Conservation (phyloP, 2,329 filamentous ascomycete genomes). For the Pseudogymnoascus pannorum region DNA sequence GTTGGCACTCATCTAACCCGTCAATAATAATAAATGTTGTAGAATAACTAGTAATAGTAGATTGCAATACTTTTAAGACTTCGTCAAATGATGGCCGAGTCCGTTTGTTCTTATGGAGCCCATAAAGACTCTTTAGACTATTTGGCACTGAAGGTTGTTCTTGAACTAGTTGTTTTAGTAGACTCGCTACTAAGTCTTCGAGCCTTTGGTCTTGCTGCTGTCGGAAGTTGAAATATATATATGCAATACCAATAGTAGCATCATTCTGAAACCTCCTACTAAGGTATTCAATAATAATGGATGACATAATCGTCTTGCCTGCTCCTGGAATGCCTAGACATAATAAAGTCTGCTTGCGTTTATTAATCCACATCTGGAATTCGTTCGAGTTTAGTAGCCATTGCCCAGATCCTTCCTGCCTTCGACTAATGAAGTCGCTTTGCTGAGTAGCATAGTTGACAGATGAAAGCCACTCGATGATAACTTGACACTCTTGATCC, state of each 20-base stretch:
- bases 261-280: constrained; percentile 18
- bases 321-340: constrained; percentile 42
- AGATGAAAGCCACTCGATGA: no score
- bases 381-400: constrained; percentile 11
- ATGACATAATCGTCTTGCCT: constrained; percentile 41
- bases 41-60: constrained; percentile 16
- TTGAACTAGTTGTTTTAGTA: constrained; percentile 34
- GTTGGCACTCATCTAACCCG: constrained; percentile 13
- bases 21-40: constrained; percentile 16
- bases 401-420: constrained; percentile 12
- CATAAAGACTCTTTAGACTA: constrained; percentile 26
- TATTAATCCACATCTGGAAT: constrained; percentile 6
- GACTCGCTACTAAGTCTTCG: constrained; percentile 26
- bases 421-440: neutral
- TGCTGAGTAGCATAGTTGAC: constrained; percentile 20
- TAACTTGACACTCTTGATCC: no score
- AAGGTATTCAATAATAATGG: constrained; percentile 37
- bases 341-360: constrained; percentile 31
- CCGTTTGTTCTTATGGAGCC: constrained; percentile 14
- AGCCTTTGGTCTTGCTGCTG: constrained; percentile 30
- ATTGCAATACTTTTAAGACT: constrained; percentile 17
- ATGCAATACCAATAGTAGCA: constrained; percentile 32
- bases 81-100: constrained; percentile 25
- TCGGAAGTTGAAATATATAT: constrained; percentile 40
- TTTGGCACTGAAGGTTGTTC: constrained; percentile 21